Evolutionary conservation across 768 basidiomycete genomes (phyloP), one percentile per base, ranked within the genome.

Genomic region (Rhodosporidiobolus odoratus): DNA sequence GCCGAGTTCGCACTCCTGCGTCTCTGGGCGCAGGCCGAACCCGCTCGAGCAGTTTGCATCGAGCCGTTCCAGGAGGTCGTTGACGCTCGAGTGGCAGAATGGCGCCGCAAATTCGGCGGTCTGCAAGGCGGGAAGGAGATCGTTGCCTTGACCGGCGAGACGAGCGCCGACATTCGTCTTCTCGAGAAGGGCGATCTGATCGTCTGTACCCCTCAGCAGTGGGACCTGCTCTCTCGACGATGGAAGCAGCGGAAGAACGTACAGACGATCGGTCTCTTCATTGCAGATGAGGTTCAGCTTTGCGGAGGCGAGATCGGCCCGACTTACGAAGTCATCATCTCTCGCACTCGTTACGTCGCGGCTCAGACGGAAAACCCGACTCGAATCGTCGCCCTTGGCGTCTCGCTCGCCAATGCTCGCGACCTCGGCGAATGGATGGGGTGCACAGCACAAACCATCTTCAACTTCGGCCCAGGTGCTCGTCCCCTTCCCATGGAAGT

Each of bases 11-110:
- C 96, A 0, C 82, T 99, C 21, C 82, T 99, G 58, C 86, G 93
- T n/a, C 80, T 99, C 0, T 99, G 96, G 96, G 90, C 91, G 58
- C 91, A 91, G 79, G 82, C 83, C 9, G 88, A 93, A 70, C 84
- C 87, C 54, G 85, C 85, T 27, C 84, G 93, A 25, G 94, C 94
- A 0, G 92, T 97, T 4, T 97, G 95, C 78, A 88, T 98, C 61
- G 92, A 94, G 79, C 96, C 96, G 0, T 96, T 90, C 79, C 93
- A 93, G 76, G 96, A 98, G 75, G 95, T 97, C 90, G 96, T 97
- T 4, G 92, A 98, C 66, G 84, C 87, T 74, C 85, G 94, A 5
- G 90, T 94, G 0, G 81, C 83, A 38, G 95, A 98, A 78, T 99
- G 96, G 96, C 83, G 83, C 60, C 82, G 82, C 65, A 97, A 93